Conservation (phyloP, 2,329 filamentous ascomycete genomes). For the Beauveria sp. region DNA sequence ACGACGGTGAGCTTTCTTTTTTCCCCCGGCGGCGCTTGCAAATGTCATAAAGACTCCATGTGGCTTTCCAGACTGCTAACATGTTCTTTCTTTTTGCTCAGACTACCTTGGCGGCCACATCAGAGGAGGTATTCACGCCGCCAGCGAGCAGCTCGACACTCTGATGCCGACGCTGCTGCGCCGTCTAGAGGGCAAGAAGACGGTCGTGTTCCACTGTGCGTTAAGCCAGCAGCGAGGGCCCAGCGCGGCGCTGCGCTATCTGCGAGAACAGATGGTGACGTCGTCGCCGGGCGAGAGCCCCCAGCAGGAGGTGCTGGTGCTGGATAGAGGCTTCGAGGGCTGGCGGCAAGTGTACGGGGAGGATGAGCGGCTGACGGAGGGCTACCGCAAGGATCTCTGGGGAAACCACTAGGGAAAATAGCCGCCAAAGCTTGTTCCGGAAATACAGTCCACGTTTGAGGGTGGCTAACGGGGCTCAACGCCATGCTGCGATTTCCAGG, state of each 20-base stretch:
- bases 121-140: slow-evolving; percentile 65
- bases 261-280: slow-evolving; percentile 58
- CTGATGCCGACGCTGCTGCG: slow-evolving; percentile 77
- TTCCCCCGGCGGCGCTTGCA: background rate
- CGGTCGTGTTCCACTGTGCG: slow-evolving; percentile 90
- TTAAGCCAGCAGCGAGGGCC: slow-evolving; percentile 88
- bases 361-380: slow-evolving; percentile 76
- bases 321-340: slow-evolving; percentile 75
- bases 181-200: slow-evolving; percentile 66
- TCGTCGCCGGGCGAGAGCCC: slow-evolving; percentile 19
- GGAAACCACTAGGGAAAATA: slow-evolving; percentile 37
- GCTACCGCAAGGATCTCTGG: slow-evolving; percentile 81
- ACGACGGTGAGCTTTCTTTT: slow-evolving; percentile 51
- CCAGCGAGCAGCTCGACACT: slow-evolving; percentile 64
- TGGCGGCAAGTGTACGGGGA: slow-evolving; percentile 83
- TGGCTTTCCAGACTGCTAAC: background rate
- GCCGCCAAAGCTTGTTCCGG: background rate
- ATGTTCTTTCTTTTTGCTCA: slow-evolving; percentile 23
- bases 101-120: slow-evolving; percentile 93
- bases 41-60: background rate
- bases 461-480: background rate
- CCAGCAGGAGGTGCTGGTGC: slow-evolving; percentile 67
- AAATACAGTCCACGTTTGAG: background rate
- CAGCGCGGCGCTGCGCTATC: slow-evolving; percentile 70
- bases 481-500: background rate